These are phyloP conservation scores for Nidularia sp. DNA, from an alignment of 768 basidiomycete genomes.

Conservation along the genomic window DNA sequence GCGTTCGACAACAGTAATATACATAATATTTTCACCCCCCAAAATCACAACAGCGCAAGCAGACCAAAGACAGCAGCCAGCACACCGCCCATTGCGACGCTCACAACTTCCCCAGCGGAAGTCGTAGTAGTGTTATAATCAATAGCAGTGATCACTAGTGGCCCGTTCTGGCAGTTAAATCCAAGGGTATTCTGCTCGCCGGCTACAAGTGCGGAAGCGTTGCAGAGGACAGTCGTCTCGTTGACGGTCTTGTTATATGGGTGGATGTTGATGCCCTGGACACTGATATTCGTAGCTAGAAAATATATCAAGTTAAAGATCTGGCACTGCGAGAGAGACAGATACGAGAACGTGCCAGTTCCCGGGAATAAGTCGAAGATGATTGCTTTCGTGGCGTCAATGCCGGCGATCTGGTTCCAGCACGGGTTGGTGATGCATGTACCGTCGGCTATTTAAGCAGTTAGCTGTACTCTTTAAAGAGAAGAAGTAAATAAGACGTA, in stretches of 20 bases:
- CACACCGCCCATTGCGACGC: neutral
- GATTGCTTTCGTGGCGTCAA: slow-evolving; percentile 25
- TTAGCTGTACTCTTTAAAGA: neutral
- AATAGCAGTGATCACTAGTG: slow-evolving; percentile 15
- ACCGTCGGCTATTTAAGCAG: slow-evolving; percentile 22
- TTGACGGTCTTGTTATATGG: slow-evolving; percentile 14
- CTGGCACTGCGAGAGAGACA: neutral
- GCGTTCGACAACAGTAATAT: no score
- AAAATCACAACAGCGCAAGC: neutral
- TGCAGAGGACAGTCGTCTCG: slow-evolving; percentile 23
- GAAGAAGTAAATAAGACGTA: slow-evolving; percentile 10
- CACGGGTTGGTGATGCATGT: slow-evolving; percentile 33
- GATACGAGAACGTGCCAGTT: slow-evolving; percentile 18
- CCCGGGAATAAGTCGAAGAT: slow-evolving; percentile 32
- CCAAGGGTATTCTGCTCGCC: slow-evolving; percentile 23
- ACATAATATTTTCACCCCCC: no score
- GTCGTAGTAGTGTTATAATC: neutral
- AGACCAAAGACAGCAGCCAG: neutral
- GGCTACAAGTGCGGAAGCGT: slow-evolving; percentile 19
- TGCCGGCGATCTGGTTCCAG: slow-evolving; percentile 33
- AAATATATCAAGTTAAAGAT: neutral
- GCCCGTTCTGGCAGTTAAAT: slow-evolving; percentile 24
- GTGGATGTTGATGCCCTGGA: slow-evolving; percentile 20
- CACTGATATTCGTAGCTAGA: slow-evolving; percentile 20
- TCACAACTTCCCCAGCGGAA: neutral